These are phyloP conservation scores for Prunus davidiana DNA, from an alignment of 306 rosid genomes.

Conservation along the genomic window DNA sequence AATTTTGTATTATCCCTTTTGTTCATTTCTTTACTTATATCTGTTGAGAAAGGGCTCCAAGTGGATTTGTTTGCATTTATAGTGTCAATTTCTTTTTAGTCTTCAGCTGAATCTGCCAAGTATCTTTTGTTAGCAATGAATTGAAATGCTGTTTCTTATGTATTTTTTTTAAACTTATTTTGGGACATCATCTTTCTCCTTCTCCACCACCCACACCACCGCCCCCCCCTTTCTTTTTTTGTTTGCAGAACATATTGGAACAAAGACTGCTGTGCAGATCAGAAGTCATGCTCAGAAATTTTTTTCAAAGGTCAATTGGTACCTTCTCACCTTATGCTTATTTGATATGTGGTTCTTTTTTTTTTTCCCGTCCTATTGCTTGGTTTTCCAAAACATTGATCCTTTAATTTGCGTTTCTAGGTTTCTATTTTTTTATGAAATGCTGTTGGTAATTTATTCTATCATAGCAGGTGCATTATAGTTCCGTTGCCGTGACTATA, in stretches of 20 bases:
- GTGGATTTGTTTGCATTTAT: neutral
- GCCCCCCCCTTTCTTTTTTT: conserved; percentile 1
- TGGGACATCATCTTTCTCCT: conserved; percentile 17
- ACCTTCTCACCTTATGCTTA: conserved; percentile 43
- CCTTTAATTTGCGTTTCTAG: conserved; percentile 17
- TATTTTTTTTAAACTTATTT: conserved; percentile 25
- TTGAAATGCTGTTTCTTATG: conserved; percentile 4
- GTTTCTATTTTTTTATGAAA: conserved; percentile 11
- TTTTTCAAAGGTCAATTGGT: conserved; percentile 86
- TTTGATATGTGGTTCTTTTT: neutral
- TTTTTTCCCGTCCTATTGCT: conserved; percentile 4
- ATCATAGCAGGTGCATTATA: neutral
- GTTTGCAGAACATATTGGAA: conserved; percentile 90
- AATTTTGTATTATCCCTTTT: neutral
- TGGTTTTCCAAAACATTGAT: conserved; percentile 17
- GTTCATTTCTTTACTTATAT: conserved; percentile 19
- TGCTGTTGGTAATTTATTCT: conserved; percentile 13
- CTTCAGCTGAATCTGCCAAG: conserved; percentile 13
- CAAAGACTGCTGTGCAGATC: conserved; percentile 99
- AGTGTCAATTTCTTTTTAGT: neutral
- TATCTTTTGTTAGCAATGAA: neutral
- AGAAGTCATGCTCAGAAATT: conserved; percentile 99
- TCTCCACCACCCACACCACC: too few species aligned
- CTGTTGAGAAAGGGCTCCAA: conserved; percentile 2
- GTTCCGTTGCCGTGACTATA: neutral